A percentile compares a stretch with the other conserved stretches of the same genome.
These are phyloP conservation scores for Fomes fomentarius DNA, from an alignment of 1,284 basidiomycete species.

Conservation along the genomic window DNA sequence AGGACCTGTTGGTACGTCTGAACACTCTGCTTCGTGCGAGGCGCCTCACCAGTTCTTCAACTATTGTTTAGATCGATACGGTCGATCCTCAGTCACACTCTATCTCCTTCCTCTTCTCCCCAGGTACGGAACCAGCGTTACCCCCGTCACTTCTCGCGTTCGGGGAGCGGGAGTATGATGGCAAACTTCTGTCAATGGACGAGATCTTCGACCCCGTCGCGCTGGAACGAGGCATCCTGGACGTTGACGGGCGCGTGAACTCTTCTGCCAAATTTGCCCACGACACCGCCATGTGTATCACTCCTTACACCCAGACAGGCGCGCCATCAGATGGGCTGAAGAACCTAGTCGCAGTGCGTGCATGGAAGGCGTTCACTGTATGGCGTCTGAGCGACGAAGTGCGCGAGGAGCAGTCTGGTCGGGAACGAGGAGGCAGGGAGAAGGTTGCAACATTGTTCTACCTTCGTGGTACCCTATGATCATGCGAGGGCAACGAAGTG, in stretches of 20 bases:
- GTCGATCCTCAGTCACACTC: conserved; percentile 45
- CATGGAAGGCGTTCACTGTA: conserved; percentile 56
- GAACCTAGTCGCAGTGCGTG: conserved; percentile 22
- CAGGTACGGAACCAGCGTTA: conserved; percentile 40
- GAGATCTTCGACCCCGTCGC: conserved; percentile 46
- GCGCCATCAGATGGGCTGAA: neutral
- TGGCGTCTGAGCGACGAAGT: conserved; percentile 46
- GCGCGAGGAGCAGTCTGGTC: conserved; percentile 24
- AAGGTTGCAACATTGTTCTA: conserved; percentile 57
- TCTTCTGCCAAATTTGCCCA: conserved; percentile 33
- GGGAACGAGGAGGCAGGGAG: conserved; percentile 49
- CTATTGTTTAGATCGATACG: conserved; percentile 47
- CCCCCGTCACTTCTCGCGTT: conserved; percentile 40
- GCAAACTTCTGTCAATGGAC: conserved; percentile 35
- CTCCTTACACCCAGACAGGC: conserved; percentile 20
- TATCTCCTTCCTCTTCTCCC: conserved; percentile 46
- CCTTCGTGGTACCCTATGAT: conserved; percentile 34
- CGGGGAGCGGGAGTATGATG: conserved; percentile 33
- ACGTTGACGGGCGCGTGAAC: conserved; percentile 51
- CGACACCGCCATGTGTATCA: conserved; percentile 1
- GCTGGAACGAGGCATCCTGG: conserved; percentile 53
- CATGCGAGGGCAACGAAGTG: no score
- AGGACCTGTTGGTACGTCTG: conserved; percentile 52
- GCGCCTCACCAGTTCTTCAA: neutral
- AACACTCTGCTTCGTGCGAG: neutral